Percentiles rank a stretch among this genome's conserved stretches.
Evolutionary conservation across 495 filamentous ascomycete genomes (phyloP).

Genomic region (Chaetomium tenue): DNA sequence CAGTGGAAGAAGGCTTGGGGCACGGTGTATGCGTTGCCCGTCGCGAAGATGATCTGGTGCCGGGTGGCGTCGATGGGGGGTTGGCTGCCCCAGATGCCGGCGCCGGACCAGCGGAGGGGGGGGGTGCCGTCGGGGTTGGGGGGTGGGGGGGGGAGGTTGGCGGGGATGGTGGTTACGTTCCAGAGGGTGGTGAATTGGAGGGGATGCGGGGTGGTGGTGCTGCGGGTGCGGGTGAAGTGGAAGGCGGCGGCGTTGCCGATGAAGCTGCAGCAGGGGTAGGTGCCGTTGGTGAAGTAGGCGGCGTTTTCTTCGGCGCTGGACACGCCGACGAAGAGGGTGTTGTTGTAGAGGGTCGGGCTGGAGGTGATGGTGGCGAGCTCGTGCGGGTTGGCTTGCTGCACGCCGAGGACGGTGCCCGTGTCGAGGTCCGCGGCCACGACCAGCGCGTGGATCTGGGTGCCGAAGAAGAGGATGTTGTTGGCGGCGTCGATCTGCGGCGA

Average conservation of each 20-base stretch:
- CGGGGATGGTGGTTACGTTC: conserved; percentile 34
- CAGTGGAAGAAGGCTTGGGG: background rate
- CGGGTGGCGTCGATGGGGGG: conserved; percentile 39
- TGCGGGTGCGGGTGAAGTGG: conserved; percentile 24
- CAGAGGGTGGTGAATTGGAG: conserved; percentile 31
- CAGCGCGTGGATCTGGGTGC: conserved; percentile 37
- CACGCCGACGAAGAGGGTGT: conserved; percentile 35
- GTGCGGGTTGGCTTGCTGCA: conserved; percentile 34
- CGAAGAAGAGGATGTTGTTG: conserved; percentile 37
- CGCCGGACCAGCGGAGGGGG: conserved; percentile 36
- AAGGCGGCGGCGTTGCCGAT: conserved; percentile 37
- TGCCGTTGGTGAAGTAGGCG: conserved; percentile 11
- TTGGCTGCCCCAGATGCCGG: conserved; percentile 42
- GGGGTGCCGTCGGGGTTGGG: background rate
- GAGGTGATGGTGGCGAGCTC: conserved; percentile 35
- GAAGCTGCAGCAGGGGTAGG: conserved; percentile 42
- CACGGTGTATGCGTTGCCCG: background rate
- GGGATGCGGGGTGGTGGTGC: conserved; percentile 27
- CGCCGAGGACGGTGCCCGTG: conserved; percentile 31
- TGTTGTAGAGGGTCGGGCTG: conserved; percentile 34
- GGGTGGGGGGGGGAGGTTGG: conserved; percentile 10
- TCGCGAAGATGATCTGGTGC: conserved; percentile 40
- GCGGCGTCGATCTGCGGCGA: conserved; percentile 34
- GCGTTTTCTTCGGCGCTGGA: conserved; percentile 36
- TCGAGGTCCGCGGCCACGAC: conserved; percentile 35